A percentile compares a stretch with the other conserved stretches of the same genome.
Evolutionary conservation across 805 yeast genomes (phyloP).

Genomic region (Jamesozyma lodderae): DNA sequence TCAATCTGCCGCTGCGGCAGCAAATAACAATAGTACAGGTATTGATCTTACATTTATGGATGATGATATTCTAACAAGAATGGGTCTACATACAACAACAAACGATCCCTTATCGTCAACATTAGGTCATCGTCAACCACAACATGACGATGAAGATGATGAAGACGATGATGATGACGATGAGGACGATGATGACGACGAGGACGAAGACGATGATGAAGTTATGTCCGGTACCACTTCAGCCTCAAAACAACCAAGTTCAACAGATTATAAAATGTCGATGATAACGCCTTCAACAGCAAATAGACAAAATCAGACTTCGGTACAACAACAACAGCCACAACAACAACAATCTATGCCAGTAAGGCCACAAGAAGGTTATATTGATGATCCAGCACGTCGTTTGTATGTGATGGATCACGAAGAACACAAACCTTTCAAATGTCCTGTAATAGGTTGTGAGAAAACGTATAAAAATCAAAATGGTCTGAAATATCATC

Average conservation of each 20-base stretch:
- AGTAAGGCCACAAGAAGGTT: slow-evolving; percentile 41
- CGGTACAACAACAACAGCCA: not conserved
- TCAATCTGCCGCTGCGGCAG: slow-evolving; percentile 15
- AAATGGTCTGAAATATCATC: slow-evolving; percentile 92
- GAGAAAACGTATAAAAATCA: slow-evolving; percentile 96
- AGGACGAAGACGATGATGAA: slow-evolving; percentile 26
- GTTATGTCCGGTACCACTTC: slow-evolving; percentile 7
- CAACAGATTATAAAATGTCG: not conserved
- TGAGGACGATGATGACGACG: slow-evolving; percentile 22
- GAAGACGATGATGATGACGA: slow-evolving; percentile 19
- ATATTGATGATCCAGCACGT: slow-evolving; percentile 95
- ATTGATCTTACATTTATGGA: slow-evolving; percentile 10
- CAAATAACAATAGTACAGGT: slow-evolving; percentile 4
- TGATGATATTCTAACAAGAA: slow-evolving; percentile 8
- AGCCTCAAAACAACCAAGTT: slow-evolving; percentile 1
- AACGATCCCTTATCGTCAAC: slow-evolving; percentile 13
- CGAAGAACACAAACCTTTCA: slow-evolving; percentile 88
- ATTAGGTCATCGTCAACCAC: not conserved
- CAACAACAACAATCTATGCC: slow-evolving; percentile 4
- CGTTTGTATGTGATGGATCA: slow-evolving; percentile 86
- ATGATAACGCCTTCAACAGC: not conserved
- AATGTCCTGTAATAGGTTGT: slow-evolving; percentile 97
- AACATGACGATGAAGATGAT: slow-evolving; percentile 14
- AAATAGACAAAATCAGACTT: not conserved
- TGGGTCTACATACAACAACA: too few relatives aligned